Base-by-base conservation (phyloP, 768 basidiomycete species). In the Lactarius hengduanensis region DNA sequence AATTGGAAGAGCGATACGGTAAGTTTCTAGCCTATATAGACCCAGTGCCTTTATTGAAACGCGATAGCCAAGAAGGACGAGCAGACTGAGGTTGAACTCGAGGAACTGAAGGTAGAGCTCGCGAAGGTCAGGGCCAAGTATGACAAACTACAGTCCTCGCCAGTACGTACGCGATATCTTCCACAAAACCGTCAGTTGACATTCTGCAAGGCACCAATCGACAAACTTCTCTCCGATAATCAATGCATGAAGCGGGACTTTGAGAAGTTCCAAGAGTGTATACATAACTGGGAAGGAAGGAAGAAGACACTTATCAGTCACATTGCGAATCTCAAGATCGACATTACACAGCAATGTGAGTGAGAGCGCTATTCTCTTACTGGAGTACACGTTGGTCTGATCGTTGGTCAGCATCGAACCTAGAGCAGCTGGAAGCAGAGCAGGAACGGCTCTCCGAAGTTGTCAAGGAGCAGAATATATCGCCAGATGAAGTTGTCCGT, bases 391-490 rank as follows among this genome's bases (percentile, higher is more conserved):
- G 22, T 28, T 61, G 18, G 57, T 47, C 26, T 20, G 57, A 55
- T 41, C 15, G 11, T 40, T 50, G 36, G 20, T 34, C 38, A 71
- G 65, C 54, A 20, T 62, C 65, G 47, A 83, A 87, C 62, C 78
- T 94, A 43, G 85, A 87, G 50, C 81, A 84, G 56, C 80, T 92
- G 40, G 84, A 84, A 68, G 75, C 76, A 32, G 91, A 95, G 71
- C 84, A 90, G 69, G 80, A 80, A 30, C 83, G 81, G 62, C 80
- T 95, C 30, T 77, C 79, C 10, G 81, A 83, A 0, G 83, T 88
- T 2, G 92, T 98, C 34, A 88, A 88, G 72, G 85, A 80, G 38
- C 97, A 99, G 76, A 96, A 97, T 73, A 82, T 99, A 54, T 86
- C 91, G 1, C 90, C 91, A 0, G 93, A 96, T 75, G 96, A 99